Evolutionary conservation across 2,329 filamentous ascomycete species (phyloP).

Genomic region (Aspergillus proliferans): DNA sequence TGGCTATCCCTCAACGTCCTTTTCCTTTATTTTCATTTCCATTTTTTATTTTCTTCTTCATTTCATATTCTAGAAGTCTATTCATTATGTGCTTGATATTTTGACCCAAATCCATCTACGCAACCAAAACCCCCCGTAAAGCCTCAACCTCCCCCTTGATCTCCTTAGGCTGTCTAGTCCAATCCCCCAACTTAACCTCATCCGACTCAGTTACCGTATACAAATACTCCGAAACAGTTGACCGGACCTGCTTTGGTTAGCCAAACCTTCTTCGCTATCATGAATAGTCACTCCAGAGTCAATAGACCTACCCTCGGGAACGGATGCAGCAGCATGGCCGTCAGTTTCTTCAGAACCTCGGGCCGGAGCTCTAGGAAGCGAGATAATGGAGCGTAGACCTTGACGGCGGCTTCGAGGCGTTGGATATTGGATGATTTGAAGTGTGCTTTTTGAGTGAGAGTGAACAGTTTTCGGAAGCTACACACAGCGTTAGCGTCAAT

Average conservation of each 20-base stretch:
- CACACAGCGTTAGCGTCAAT: constrained; percentile 4
- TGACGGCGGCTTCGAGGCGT: constrained; percentile 73
- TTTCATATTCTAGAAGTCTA: not conserved
- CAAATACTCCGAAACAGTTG: constrained; percentile 29
- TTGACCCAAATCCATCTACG: constrained; percentile 1
- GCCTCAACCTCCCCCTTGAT: constrained; percentile 29
- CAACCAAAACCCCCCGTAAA: constrained; percentile 12
- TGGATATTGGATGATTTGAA: constrained; percentile 77
- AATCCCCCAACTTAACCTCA: constrained; percentile 28
- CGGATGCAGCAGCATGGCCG: constrained; percentile 69
- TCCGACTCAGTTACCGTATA: constrained; percentile 29
- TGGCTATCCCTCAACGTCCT: no score
- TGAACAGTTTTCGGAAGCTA: constrained; percentile 58
- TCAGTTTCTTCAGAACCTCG: constrained; percentile 62
- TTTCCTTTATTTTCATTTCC: constrained; percentile 1
- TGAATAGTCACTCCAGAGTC: not conserved
- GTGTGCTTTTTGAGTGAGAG: constrained; percentile 68
- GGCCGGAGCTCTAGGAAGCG: constrained; percentile 45
- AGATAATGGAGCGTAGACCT: constrained; percentile 68
- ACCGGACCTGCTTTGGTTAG: constrained; percentile 27
- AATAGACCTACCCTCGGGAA: constrained; percentile 63
- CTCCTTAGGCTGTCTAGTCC: constrained; percentile 28
- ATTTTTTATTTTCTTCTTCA: not conserved
- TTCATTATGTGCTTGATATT: not conserved
- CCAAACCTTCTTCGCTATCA: not conserved